A percentile compares a stretch with the other conserved stretches of the same genome.
phyloP scores from a whole-genome alignment of 164 flowering plant genomes.

The Magnolia kwangsiensis region DNA sequence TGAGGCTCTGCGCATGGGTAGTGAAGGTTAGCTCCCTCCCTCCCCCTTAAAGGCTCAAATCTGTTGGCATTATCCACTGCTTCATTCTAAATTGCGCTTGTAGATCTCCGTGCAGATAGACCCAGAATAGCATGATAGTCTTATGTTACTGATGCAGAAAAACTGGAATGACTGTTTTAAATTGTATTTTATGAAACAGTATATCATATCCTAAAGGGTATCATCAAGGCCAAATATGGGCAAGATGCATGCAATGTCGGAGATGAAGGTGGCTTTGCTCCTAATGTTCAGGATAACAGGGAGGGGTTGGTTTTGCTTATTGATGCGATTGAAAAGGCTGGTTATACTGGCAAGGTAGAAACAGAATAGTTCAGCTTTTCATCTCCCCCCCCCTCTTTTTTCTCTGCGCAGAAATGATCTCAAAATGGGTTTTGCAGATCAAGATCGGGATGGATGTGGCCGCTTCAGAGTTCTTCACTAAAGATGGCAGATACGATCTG shows the following conservation, averaged over 20 bases:
- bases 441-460: constrained; percentile 99
- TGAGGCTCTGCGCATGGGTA: constrained; percentile 95
- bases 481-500: constrained; percentile 78
- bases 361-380: neutral
- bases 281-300: constrained; percentile 94
- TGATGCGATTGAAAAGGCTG: constrained; percentile 96
- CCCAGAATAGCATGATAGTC: neutral
- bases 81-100: neutral
- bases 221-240: constrained; percentile 87
- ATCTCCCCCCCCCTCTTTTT: neutral
- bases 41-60: no score
- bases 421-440: constrained; percentile 49
- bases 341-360: constrained; percentile 89
- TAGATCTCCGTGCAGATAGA: neutral
- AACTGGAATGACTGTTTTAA: constrained; percentile 3
- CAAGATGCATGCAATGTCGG: constrained; percentile 99
- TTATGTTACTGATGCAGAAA: neutral
- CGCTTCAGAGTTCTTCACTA: constrained; percentile 85
- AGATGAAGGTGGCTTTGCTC: constrained; percentile 99
- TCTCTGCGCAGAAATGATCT: constrained; percentile 3
- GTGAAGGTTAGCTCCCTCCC: constrained; percentile 62
- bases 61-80: neutral
- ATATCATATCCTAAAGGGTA: constrained; percentile 83
- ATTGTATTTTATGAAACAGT: constrained; percentile 38
- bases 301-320: constrained; percentile 86